Evolutionary conservation across 2,329 filamentous ascomycete species (phyloP).

Genomic region (Colletotrichum caudatum): DNA sequence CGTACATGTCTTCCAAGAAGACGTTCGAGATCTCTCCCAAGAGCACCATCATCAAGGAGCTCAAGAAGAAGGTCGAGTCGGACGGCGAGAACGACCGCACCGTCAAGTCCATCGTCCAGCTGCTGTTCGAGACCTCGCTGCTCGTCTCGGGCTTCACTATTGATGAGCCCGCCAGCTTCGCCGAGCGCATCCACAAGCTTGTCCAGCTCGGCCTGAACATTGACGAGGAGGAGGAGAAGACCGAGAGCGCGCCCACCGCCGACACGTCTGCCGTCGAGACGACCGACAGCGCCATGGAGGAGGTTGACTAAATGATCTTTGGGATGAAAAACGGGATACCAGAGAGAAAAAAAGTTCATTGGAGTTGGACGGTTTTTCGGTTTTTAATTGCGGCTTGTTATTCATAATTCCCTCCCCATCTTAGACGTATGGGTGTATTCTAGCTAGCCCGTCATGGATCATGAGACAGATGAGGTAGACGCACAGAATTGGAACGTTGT

Average conservation of each 20-base stretch:
- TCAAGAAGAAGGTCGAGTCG: conserved; percentile 98
- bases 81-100: conserved; percentile 99
- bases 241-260: conserved; percentile 68
- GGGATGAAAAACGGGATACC: conserved; percentile 51
- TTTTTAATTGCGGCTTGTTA: conserved; percentile 44
- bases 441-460: conserved; percentile 56
- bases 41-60: conserved; percentile 97
- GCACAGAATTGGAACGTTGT: conserved; percentile 46
- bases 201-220: conserved; percentile 98
- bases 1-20: conserved; percentile 99
- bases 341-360: conserved; percentile 48
- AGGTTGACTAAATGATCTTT: conserved; percentile 84
- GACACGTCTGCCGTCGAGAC: conserved; percentile 71
- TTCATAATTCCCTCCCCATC: conserved; percentile 51
- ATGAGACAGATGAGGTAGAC: conserved; percentile 57
- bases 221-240: conserved; percentile 88
- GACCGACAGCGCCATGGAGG: conserved; percentile 98
- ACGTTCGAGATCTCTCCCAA: conserved; percentile 99
- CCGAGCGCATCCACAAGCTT: conserved; percentile 99
- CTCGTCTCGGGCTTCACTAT: conserved; percentile 99
- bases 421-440: conserved; percentile 53
- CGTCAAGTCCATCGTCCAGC: conserved; percentile 98
- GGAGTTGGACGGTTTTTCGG: conserved; percentile 57
- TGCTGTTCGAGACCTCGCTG: conserved; percentile 98
- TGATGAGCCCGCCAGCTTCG: conserved; percentile 96